Percentiles rank a stretch among this genome's conserved stretches.
Evolutionary conservation across 2,329 filamentous ascomycete genomes (phyloP).

Genomic region (Exophiala bonariae): DNA sequence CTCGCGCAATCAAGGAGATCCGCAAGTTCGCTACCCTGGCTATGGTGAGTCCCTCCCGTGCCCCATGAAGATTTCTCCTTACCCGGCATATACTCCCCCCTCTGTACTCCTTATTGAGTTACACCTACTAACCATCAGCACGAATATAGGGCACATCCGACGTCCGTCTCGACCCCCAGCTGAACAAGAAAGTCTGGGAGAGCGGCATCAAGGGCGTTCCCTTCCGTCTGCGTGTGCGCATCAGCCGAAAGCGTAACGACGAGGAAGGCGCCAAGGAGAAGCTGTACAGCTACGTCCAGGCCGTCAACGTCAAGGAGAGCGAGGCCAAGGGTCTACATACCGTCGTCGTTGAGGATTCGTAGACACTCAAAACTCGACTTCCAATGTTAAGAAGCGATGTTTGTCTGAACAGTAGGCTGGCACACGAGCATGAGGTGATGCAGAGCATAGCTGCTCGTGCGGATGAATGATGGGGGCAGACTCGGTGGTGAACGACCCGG

Average conservation of each 20-base stretch:
- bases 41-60: constrained; percentile 76
- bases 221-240: constrained; percentile 95
- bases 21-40: constrained; percentile 86
- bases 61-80: too few relatives aligned
- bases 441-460: too few relatives aligned
- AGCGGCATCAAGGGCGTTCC: constrained; percentile 97
- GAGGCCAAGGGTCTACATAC: constrained; percentile 97
- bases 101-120: not conserved
- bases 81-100: too few relatives aligned
- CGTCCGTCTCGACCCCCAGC: constrained; percentile 95
- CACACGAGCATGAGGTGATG: too few relatives aligned
- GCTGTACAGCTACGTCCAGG: constrained; percentile 99
- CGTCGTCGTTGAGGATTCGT: constrained; percentile 73
- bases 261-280: constrained; percentile 99
- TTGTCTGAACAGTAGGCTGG: too few relatives aligned
- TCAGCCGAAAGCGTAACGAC: constrained; percentile 99
- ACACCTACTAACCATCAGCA: not conserved
- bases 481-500: too few relatives aligned
- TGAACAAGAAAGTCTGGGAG: constrained; percentile 99
- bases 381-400: too few relatives aligned
- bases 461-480: too few relatives aligned
- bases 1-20: constrained; percentile 99
- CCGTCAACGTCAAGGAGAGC: constrained; percentile 86
- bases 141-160: constrained; percentile 79
- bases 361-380: constrained; percentile 28